phyloP scores from a whole-genome alignment of 1,284 basidiomycete species.

The Apiotrichum brassicae region DNA sequence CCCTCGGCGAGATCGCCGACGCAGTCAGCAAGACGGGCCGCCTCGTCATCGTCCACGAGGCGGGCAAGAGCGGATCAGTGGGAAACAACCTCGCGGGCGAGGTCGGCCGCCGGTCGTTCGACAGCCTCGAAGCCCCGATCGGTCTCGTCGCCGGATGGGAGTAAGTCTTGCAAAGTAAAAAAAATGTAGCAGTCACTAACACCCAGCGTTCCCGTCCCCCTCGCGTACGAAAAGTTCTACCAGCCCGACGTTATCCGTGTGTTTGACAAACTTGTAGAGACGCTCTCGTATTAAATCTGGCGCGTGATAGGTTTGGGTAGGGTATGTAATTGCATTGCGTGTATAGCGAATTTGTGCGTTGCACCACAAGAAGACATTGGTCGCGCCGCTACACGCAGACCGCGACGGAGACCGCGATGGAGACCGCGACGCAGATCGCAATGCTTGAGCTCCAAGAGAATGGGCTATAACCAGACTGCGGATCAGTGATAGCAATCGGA shows the following conservation, averaged over 20 bases:
- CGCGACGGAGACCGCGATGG: no score
- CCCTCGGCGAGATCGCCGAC: conserved; percentile 68
- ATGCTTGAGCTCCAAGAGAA: no score
- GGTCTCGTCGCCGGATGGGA: conserved; percentile 83
- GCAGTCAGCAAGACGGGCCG: conserved; percentile 76
- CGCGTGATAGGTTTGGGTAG: no score
- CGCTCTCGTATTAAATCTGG: conserved; percentile 63
- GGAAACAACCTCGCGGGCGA: conserved; percentile 82
- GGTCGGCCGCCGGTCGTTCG: conserved; percentile 75
- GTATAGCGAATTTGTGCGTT: no score
- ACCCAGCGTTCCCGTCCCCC: conserved; percentile 65
- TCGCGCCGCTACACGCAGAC: no score
- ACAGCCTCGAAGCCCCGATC: conserved; percentile 80
- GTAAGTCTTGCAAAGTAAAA: conserved; percentile 53
- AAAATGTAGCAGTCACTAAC: not conserved
- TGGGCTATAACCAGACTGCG: no score
- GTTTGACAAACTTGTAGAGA: conserved; percentile 75
- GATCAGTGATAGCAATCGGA: no score
- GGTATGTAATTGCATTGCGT: no score
- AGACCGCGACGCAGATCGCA: no score
- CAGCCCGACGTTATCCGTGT: conserved; percentile 78
- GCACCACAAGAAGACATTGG: no score
- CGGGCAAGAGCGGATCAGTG: conserved; percentile 74
- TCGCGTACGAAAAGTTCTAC: conserved; percentile 85
- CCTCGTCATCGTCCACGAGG: conserved; percentile 85